Percentiles rank a stretch among this genome's conserved stretches.
These are phyloP conservation scores for Sporothrix variecibatus DNA, from an alignment of 2,329 filamentous ascomycete genomes.

Conservation along the genomic window DNA sequence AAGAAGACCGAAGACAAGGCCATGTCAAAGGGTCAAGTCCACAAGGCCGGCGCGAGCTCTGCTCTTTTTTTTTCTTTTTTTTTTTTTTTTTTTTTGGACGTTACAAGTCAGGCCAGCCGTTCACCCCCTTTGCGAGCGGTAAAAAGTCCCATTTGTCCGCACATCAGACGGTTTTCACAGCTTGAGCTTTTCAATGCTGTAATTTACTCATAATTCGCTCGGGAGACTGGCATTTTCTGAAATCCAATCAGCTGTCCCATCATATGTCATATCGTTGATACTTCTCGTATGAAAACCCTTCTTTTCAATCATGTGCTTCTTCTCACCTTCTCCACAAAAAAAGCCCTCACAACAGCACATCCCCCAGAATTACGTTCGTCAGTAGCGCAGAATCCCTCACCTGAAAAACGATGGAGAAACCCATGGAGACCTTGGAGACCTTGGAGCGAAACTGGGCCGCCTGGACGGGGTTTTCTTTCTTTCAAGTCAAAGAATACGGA, in stretches of 20 bases:
- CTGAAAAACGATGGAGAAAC: neutral
- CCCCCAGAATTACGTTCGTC: neutral
- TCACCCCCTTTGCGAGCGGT: neutral
- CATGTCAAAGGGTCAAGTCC: neutral
- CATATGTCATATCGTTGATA: neutral
- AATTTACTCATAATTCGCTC: neutral
- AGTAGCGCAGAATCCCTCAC: neutral
- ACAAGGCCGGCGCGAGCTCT: neutral
- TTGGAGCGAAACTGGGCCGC: neutral
- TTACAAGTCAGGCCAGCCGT: neutral
- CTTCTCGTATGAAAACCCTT: neutral
- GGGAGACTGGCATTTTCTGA: neutral
- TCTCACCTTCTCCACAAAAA: neutral
- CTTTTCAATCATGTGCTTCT: neutral
- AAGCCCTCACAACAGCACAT: neutral
- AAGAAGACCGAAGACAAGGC: neutral
- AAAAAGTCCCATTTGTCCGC: constrained; percentile 3
- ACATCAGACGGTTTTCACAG: neutral
- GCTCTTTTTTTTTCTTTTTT: no score
- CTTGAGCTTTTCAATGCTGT: neutral
- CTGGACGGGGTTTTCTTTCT: neutral
- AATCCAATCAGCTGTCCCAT: neutral
- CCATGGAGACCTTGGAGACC: neutral
- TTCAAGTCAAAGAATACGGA: neutral
- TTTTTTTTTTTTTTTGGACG: no score